Conservation (phyloP, 1,139 yeast genomes). For the Suhomyces maxii region DNA sequence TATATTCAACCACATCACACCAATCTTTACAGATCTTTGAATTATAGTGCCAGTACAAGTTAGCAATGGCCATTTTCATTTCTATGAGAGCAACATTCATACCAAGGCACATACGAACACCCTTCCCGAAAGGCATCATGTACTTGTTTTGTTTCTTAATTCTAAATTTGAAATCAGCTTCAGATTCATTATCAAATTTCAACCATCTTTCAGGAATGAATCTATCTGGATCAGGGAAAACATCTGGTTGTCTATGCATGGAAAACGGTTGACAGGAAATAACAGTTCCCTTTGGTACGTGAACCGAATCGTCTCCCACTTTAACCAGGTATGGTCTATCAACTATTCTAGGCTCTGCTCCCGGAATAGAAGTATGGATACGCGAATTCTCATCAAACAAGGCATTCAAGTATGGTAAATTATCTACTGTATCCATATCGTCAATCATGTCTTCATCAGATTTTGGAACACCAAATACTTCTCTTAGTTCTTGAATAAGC, state of each 20-base stretch:
- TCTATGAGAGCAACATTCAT: slow-evolving; percentile 68
- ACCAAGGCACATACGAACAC: slow-evolving; percentile 76
- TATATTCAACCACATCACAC: slow-evolving; percentile 35
- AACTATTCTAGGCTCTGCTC: slow-evolving; percentile 66
- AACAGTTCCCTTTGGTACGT: slow-evolving; percentile 54
- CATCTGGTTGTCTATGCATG: slow-evolving; percentile 51
- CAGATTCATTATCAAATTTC: slow-evolving; percentile 32
- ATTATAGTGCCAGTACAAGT: slow-evolving; percentile 51
- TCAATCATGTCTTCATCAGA: slow-evolving; percentile 26
- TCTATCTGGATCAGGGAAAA: slow-evolving; percentile 51
- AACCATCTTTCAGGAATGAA: slow-evolving; percentile 70
- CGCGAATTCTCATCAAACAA: slow-evolving; percentile 58
- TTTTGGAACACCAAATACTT: slow-evolving; percentile 30
- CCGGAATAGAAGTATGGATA: slow-evolving; percentile 71
- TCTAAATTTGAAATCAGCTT: slow-evolving; percentile 34
- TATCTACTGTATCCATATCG: slow-evolving; percentile 46
- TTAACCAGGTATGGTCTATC: slow-evolving; percentile 24
- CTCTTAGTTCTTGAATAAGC: slow-evolving; percentile 44
- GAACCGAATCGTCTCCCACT: slow-evolving; percentile 19
- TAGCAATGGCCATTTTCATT: slow-evolving; percentile 58
- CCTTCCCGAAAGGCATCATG: slow-evolving; percentile 72
- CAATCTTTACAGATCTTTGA: slow-evolving; percentile 41
- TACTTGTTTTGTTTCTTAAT: slow-evolving; percentile 48
- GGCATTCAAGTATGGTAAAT: slow-evolving; percentile 56
- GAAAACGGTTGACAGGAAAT: slow-evolving; percentile 70